These are phyloP conservation scores for Verbascum thapsus DNA, from an alignment of 257 asterid genomes.

Conservation along the genomic window DNA sequence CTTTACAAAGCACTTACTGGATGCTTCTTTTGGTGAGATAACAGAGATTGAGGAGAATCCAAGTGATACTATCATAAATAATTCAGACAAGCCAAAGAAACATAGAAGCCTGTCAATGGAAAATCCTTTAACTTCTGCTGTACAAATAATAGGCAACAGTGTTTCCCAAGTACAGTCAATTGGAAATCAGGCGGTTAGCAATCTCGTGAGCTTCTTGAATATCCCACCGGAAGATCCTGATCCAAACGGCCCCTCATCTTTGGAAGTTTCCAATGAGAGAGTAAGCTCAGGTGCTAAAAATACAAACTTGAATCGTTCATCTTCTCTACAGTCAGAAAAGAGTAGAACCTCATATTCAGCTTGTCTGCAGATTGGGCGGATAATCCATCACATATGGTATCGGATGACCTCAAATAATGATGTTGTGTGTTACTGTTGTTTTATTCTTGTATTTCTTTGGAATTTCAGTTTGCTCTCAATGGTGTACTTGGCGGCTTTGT, in stretches of 20 bases:
- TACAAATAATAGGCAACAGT: conserved; percentile 67
- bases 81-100: conserved; percentile 41
- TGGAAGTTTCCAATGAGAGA: conserved; percentile 38
- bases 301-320: conserved; percentile 42
- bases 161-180: conserved; percentile 73
- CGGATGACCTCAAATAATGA: conserved; percentile 73
- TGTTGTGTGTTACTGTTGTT: conserved; percentile 69
- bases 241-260: conserved; percentile 45
- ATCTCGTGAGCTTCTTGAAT: conserved; percentile 63
- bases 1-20: conserved; percentile 43
- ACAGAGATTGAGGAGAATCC: conserved; percentile 52
- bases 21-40: conserved; percentile 49
- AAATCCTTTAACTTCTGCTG: conserved; percentile 64
- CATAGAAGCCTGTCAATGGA: conserved; percentile 47
- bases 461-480: conserved; percentile 72
- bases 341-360: conserved; percentile 61
- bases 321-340: conserved; percentile 63
- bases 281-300: conserved; percentile 29
- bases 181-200: conserved; percentile 68
- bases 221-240: conserved; percentile 58
- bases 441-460: conserved; percentile 66
- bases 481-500: conserved; percentile 65
- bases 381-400: conserved; percentile 61
- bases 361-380: conserved; percentile 61
- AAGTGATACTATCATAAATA: conserved; percentile 35